Base-by-base conservation (phyloP, 768 basidiomycete genomes). In the Phanerodontia chrysosporium region DNA sequence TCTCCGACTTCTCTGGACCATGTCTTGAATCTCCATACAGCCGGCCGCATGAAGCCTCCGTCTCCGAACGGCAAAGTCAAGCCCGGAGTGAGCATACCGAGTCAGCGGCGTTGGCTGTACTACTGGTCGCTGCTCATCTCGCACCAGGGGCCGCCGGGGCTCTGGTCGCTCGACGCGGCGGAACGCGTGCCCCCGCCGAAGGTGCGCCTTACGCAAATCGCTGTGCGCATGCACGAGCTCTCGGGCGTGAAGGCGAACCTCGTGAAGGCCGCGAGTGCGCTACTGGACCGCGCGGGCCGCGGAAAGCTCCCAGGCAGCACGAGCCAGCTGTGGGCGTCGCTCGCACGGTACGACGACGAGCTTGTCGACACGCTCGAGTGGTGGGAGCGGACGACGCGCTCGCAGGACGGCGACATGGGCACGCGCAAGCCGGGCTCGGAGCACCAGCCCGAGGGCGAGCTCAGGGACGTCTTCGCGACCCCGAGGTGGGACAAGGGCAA, bases 261-360 rank as follows among this genome's bases (percentile, higher is more conserved):
- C 16, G 74, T 85, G 27, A 81, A 80, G 51, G 85, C 81, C 3
- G 84, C 84, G 45, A 87, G 80, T 59, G 67, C 73, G 28, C 62
- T 87, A 1, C 73, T 88, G 22, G 80, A 81, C 54, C 73, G 75
- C 32, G 71, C 81, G 16, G 76, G 69, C 60, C 67, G 75, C 51
- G 73, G 72, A 49, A 74, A 77, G 69, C 45, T 57, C 42, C 65
- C 71, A 54, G 58, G 67, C 28, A 70, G 74, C 55, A 65, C 70
- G 62, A 74, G 76, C 35, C 76, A 78, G 35, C 72, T 85, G 3
- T 92, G 87, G 89, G 85, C 78, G 2, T 90, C 89, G 21, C 73
- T 95, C 13, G 86, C 89, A n/a, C 78, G 91, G 56, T 95, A 95
- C 67, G 84, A 87, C 61, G 90, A 94, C 63, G 74, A 70, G 1